Evolutionary conservation across 2,329 filamentous ascomycete genomes (phyloP), one percentile per base, ranked within the genome.

Genomic region (Talaromyces sp.): DNA sequence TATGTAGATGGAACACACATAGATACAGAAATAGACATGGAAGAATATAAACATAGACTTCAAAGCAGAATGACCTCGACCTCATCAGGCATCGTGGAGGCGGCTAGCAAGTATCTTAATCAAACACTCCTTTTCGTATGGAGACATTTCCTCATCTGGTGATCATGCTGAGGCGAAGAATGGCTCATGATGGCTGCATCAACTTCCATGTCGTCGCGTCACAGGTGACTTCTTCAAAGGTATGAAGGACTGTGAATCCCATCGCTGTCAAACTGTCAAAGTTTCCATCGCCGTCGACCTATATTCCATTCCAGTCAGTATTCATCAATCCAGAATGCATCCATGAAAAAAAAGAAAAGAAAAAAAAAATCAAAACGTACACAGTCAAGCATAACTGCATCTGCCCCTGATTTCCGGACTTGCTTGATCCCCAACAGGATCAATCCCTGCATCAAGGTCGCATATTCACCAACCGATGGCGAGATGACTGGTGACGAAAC

Each of bases 401-500:
- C 84, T 58, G 89, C 87, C 65, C 89, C 90, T 72, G 93, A 86
- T 68, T 85, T 85, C 75, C 93, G 93, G 74, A 92, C 90, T 76
- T 95, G 91, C 63, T 90, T 85, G 69, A 95, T 86, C 0, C 90
- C 91, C 78, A 96, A 86, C 65, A 96, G 77, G 14, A 91, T 89
- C 66, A 96, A 77, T 0, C 91, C 91, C 76, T 96, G 91, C 64
- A 93, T 82, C 33, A 95, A 75, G 0, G 84, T 87, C 31, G 88
- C 86, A 70, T 91, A 89, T 64, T 88, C 86, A 55, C 85, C 85
- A 1, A 86, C 83, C 1, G 84, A 83, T 0, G 88, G 82, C 1
- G 88, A 87, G 52, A 95, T 89, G 11, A 95, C 86, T 0, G 91
- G 91, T 23, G 89, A 91, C 14, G 92, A 87, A 52, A 96, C 91